Conservation (phyloP, 2,329 filamentous ascomycete species). For the Ophiostoma australiae region DNA sequence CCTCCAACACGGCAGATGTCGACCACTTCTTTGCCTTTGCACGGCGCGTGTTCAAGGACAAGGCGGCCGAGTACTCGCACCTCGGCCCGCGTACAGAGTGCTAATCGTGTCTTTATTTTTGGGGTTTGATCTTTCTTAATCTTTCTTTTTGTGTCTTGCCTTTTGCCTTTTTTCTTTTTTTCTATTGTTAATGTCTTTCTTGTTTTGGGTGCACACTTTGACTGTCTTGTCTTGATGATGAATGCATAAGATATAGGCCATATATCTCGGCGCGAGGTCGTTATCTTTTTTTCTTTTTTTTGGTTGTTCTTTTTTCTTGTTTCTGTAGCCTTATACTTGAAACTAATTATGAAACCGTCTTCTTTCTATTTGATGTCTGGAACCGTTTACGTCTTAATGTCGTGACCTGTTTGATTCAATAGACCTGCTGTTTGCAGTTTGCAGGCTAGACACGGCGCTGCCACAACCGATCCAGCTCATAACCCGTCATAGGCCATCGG, state of each 20-base stretch:
- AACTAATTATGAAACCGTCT: neutral
- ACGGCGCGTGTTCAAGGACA: slow-evolving; percentile 34
- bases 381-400: too few relatives aligned
- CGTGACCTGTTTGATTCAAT: too few relatives aligned
- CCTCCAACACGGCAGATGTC: slow-evolving; percentile 36
- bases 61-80: slow-evolving; percentile 25
- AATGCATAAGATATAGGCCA: neutral
- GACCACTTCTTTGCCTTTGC: slow-evolving; percentile 37
- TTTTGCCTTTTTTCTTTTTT: neutral
- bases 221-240: neutral
- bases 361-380: neutral
- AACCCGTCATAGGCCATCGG: too few relatives aligned
- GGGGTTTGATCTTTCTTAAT: neutral
- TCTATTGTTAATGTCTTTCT: neutral
- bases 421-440: neutral
- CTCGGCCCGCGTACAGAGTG: slow-evolving; percentile 24
- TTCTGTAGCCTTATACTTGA: neutral
- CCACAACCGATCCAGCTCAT: too few relatives aligned
- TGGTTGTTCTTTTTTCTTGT: neutral
- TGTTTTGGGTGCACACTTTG: too few relatives aligned
- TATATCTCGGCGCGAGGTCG: neutral
- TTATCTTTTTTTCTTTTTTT: neutral
- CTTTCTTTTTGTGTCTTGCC: neutral
- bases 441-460: too few relatives aligned
- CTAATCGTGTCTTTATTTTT: neutral